Percentiles rank a stretch among this genome's conserved stretches.
Conservation (phyloP, 441 rosid species). For the Corymbia citriodora region DNA sequence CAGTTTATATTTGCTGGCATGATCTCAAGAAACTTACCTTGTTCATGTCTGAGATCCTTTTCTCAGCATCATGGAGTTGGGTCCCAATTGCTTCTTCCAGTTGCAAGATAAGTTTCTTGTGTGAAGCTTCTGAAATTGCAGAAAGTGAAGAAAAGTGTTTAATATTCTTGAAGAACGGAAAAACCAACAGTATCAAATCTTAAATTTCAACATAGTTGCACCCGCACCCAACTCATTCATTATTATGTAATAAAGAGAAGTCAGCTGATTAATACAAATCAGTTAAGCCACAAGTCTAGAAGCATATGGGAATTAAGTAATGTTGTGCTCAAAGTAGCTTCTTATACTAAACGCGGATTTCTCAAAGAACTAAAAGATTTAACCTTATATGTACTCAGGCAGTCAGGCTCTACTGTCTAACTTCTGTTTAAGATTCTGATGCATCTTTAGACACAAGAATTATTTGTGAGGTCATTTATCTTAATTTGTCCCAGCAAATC, state of each 20-base stretch:
- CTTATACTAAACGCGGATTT: neutral
- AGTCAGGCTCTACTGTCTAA: neutral
- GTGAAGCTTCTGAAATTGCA: conserved; percentile 48
- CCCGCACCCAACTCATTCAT: neutral
- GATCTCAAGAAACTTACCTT: conserved; percentile 44
- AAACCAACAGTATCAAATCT: neutral
- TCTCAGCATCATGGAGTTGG: conserved; percentile 55
- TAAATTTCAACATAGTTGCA: neutral
- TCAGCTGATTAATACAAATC: neutral
- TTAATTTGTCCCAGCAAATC: neutral
- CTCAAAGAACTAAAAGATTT: neutral
- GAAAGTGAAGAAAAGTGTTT: neutral
- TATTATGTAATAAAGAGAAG: neutral
- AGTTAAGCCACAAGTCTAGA: neutral
- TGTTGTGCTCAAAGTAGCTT: neutral
- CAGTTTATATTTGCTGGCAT: neutral
- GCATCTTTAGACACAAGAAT: neutral
- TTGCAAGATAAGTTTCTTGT: conserved; percentile 55
- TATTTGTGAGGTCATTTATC: neutral
- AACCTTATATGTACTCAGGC: neutral
- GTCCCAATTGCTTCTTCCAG: conserved; percentile 58
- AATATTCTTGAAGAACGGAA: neutral
- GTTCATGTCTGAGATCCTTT: conserved; percentile 49
- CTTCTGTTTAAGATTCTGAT: neutral
- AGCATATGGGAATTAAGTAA: neutral